Evolutionary conservation across 768 basidiomycete species (phyloP), one percentile per base, ranked within the genome.

Genomic region (Boletales sp.): DNA sequence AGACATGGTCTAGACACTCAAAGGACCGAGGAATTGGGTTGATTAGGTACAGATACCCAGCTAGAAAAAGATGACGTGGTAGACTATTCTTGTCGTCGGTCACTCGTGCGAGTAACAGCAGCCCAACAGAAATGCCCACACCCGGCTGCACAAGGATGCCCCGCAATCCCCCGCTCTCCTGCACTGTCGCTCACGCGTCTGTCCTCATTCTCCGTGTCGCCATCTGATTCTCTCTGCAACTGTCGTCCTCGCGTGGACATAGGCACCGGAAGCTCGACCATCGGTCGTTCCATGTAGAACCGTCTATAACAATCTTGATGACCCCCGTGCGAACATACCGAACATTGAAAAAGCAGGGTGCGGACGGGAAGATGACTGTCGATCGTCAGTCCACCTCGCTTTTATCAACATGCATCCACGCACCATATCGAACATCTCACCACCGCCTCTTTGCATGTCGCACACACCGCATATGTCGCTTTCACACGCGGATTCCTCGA

Each of bases 51-150:
- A 19, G 14, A 14, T 5, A 14, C 34, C 11, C 34, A 7, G 4
- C 34, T 14, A 34, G 32, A 12, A 15, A 34, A 6, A 15, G 13
- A 34, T 14, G 1, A 13, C 15, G 6, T 13, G 34, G 15, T 34
- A 34, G 24, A 11, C 19, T 40, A 47, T 40, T 41, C 57, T 41
- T 30, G 49, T n/a, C 35, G 35, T 37, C 46, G 52, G 24, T 43
- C 48, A 7, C 34, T 38, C 31, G 40, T 29, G 18, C 47, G 48
- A 17, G 52, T 42, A 17, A 66, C 41, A n/a, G 74, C 72, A 14
- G 78, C 79, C 87, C 87, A 90, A 57, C 89, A 92, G 56, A 77
- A 78, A 69, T 92, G 90, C 0, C 90, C 89, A 67, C 89, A 92
- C 5, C 89, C 90, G 38, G 87, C 79, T 13, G 87, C 86, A 67